Evolutionary conservation across 495 filamentous ascomycete genomes (phyloP), one percentile per base, ranked within the genome.

Genomic region (Immersiella caudata): DNA sequence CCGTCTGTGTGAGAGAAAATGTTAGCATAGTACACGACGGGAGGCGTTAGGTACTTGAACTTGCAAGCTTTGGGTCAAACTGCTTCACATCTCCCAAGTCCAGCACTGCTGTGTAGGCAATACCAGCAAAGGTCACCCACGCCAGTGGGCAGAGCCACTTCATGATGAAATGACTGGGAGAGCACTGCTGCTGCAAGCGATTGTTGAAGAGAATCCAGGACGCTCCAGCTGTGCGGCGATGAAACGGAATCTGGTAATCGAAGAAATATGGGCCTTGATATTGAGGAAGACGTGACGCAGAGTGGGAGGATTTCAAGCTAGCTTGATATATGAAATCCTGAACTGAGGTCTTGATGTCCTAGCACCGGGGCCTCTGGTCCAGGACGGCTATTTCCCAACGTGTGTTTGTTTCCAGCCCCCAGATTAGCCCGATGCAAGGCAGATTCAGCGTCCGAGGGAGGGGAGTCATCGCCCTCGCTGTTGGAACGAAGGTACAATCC

Each of bases 11-110:
- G 5, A 36, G 33, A 36, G 12, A 6, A 12, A 46, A 12, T 59
- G 26, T 11, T 20, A 22, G 12, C 26, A 35, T 27, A 8, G n/a
- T 2, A 20, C 26, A 35, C 56, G 2, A n/a, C n/a, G n/a, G n/a
- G n/a, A n/a, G n/a, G n/a, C n/a, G n/a, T n/a, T n/a, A 9, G 29
- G 18, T 26, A 5, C 2, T 9, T 16, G 21, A 9, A 18, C 35
- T 62, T 27, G 46, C 60, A 62, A 62, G 21, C 40, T 62, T 62
- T 62, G 60, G 60, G 40, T 62, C 60, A 36, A 50, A 51, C 26
- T 62, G 60, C 24, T 62, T 49, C 22, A 62, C 7, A 14, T 62
- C 60, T 16, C 60, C 60, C 14, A 62, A 50, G 36, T 62, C 60
- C 9, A 62, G 14, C 6, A 62, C 60, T 29, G 50, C 60, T 21